Conservation (phyloP, 2,329 filamentous ascomycete genomes). For the Fusarium proliferatum region DNA sequence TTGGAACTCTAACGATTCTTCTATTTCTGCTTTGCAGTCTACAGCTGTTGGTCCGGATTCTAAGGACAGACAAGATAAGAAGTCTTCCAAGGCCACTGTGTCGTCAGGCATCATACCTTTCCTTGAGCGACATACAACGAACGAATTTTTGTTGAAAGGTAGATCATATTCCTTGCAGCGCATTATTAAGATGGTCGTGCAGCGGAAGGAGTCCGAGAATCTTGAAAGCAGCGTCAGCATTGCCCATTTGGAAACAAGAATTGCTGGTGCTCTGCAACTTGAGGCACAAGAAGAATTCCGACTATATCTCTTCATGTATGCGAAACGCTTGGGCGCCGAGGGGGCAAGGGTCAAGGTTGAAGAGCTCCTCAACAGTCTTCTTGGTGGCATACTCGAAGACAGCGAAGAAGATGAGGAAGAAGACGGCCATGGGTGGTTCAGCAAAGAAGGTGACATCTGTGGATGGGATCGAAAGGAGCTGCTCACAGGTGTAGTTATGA, state of each 20-base stretch:
- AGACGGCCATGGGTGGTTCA: conserved; percentile 69
- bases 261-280: conserved; percentile 87
- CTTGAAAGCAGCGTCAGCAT: conserved; percentile 94
- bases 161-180: conserved; percentile 91
- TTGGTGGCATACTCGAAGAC: conserved; percentile 77
- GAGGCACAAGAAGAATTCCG: conserved; percentile 92
- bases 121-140: conserved; percentile 93
- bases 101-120: conserved; percentile 94
- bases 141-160: conserved; percentile 90
- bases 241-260: conserved; percentile 92
- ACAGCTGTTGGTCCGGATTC: conserved; percentile 71
- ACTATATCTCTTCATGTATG: conserved; percentile 97
- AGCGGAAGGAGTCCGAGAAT: conserved; percentile 89
- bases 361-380: conserved; percentile 84
- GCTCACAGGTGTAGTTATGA: conserved; percentile 89
- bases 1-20: conserved; percentile 97
- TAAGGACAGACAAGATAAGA: conserved; percentile 57
- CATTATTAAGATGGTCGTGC: conserved; percentile 88
- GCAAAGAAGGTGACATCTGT: conserved; percentile 78
- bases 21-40: conserved; percentile 82
- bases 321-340: conserved; percentile 92
- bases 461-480: conserved; percentile 92
- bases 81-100: conserved; percentile 65
- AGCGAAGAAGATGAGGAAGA: conserved; percentile 54
- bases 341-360: conserved; percentile 89